Conservation (phyloP, 108 stramenopile species). For the Epithemia pelagica region DNA sequence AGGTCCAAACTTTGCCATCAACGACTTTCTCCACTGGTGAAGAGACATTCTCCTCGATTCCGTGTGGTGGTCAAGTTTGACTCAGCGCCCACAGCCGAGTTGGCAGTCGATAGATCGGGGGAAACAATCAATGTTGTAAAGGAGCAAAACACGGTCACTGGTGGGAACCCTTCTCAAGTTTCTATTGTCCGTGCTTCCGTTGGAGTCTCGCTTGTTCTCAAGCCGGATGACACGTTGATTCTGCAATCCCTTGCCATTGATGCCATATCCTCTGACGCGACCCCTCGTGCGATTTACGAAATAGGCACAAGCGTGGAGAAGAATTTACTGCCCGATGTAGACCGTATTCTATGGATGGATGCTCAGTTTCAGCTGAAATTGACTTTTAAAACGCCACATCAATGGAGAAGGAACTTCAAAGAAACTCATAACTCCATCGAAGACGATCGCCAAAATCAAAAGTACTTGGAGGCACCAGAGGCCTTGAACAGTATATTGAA, state of each 20-base stretch:
- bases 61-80: slow-evolving; percentile 59
- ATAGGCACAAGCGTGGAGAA: not conserved
- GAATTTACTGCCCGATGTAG: not conserved
- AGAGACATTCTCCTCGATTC: slow-evolving; percentile 19
- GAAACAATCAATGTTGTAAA: slow-evolving; percentile 33
- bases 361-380: not conserved
- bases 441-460: not conserved
- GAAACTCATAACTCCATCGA: not conserved
- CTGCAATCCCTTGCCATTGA: not conserved
- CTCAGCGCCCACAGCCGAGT: slow-evolving; percentile 38
- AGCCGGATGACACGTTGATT: not conserved
- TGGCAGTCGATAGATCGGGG: slow-evolving; percentile 60
- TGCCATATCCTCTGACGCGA: not conserved
- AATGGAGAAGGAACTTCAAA: too few relatives aligned
- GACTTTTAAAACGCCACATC: not conserved
- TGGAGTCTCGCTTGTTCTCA: not conserved
- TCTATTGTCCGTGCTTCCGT: not conserved
- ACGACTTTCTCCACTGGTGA: not conserved
- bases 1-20: not conserved
- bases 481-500: too few relatives aligned
- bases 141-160: not conserved
- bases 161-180: not conserved
- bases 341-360: not conserved
- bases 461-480: not conserved
- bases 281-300: not conserved